A percentile compares a stretch with the other conserved stretches of the same genome.
These are phyloP conservation scores for Mayamaea pseudoterrestris DNA, from an alignment of 108 stramenopile species.

Conservation along the genomic window DNA sequence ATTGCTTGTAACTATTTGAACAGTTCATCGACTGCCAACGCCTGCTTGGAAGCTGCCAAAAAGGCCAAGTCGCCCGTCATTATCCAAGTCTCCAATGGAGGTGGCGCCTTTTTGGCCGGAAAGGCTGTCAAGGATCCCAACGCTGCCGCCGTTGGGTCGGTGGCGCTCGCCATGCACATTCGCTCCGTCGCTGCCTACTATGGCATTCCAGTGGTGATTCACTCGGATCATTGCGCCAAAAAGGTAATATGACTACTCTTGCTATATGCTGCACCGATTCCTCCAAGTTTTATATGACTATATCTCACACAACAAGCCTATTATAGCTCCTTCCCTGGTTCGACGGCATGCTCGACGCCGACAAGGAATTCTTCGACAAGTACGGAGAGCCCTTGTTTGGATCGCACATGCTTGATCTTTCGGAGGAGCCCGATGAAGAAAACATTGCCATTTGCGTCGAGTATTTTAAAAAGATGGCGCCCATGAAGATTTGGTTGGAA, in stretches of 20 bases:
- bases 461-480: slow-evolving; percentile 85
- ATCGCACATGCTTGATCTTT: slow-evolving; percentile 89
- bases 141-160: slow-evolving; percentile 76
- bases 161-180: slow-evolving; percentile 91
- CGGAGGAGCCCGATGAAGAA: slow-evolving; percentile 88
- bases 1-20: slow-evolving; percentile 1
- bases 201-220: slow-evolving; percentile 92
- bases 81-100: slow-evolving; percentile 89
- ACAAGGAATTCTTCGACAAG: slow-evolving; percentile 84
- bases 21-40: slow-evolving; percentile 89
- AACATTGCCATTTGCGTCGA: slow-evolving; percentile 89
- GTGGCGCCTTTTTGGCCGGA: slow-evolving; percentile 78
- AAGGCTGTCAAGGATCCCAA: slow-evolving; percentile 83
- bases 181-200: slow-evolving; percentile 92
- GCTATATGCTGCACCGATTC: slow-evolving; percentile 72
- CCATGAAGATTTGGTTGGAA: slow-evolving; percentile 94
- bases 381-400: slow-evolving; percentile 88
- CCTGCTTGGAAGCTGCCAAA: slow-evolving; percentile 80
- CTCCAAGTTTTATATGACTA: too few relatives aligned
- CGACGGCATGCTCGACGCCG: slow-evolving; percentile 92
- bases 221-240: slow-evolving; percentile 97
- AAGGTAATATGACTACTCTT: too few relatives aligned
- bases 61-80: slow-evolving; percentile 85
- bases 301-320: background rate
- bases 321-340: slow-evolving; percentile 79